Evolutionary conservation across 495 filamentous ascomycete genomes (phyloP).

Genomic region (Lasiosphaeris hirsuta): DNA sequence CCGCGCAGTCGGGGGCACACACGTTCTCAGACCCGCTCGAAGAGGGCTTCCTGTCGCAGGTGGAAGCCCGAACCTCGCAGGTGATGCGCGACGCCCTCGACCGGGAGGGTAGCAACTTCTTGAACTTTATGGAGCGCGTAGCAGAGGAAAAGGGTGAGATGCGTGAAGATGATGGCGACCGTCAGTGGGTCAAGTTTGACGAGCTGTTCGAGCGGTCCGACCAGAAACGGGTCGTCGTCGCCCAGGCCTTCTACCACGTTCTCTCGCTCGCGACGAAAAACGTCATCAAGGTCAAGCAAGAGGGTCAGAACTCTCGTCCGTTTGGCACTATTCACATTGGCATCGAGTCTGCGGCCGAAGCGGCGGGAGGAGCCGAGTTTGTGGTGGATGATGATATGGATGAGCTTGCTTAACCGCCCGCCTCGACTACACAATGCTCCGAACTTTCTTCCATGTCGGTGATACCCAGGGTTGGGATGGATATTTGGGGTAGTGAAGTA

Average conservation of each 20-base stretch:
- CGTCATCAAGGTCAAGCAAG: slow-evolving; percentile 54
- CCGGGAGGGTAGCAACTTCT: slow-evolving; percentile 40
- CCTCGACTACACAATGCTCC: neutral
- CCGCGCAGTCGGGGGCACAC: slow-evolving; percentile 1
- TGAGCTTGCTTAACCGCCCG: neutral
- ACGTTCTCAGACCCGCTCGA: slow-evolving; percentile 17
- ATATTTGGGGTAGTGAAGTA: too few relatives aligned
- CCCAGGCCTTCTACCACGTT: slow-evolving; percentile 70
- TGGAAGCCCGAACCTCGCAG: slow-evolving; percentile 17
- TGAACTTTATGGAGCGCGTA: slow-evolving; percentile 54
- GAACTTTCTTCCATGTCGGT: too few relatives aligned
- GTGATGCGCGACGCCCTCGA: slow-evolving; percentile 28
- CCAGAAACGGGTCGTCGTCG: slow-evolving; percentile 58
- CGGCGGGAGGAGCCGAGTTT: neutral
- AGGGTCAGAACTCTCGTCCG: slow-evolving; percentile 27
- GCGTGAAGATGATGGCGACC: slow-evolving; percentile 36
- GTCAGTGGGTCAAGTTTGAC: slow-evolving; percentile 53
- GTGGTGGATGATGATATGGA: neutral
- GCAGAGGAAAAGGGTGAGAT: slow-evolving; percentile 36
- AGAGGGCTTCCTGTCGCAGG: neutral
- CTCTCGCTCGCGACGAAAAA: slow-evolving; percentile 67
- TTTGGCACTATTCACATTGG: slow-evolving; percentile 41
- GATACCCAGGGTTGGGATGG: neutral
- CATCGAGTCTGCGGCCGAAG: slow-evolving; percentile 14
- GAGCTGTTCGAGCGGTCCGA: slow-evolving; percentile 50